Base-by-base conservation (phyloP, 2,329 filamentous ascomycete species). In the Ambrosiella xylebori region DNA sequence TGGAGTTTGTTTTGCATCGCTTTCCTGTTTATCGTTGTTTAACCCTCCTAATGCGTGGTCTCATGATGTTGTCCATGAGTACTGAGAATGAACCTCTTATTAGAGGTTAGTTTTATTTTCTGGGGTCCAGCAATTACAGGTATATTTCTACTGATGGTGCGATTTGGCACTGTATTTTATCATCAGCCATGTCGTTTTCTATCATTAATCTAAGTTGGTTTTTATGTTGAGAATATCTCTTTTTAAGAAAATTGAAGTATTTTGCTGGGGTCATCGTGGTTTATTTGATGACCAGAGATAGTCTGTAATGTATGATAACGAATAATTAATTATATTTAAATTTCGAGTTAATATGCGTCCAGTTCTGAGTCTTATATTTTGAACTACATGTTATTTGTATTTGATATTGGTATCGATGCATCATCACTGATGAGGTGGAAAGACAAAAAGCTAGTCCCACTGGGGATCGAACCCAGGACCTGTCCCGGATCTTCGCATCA, bases 401-500 rank as follows among this genome's bases (percentile, higher is more conserved):
- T 41, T 41, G 39, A n/a, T 41, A 27, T 27, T 27, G 4, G 27
- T 4, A 27, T 27, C 27, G 27, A 27, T 27, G 27, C 27, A 27
- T 27, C 27, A 27, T 27, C 27, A 3, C 27, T 3, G 2, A 5
- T 2, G 1, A 27, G 27, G 27, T 3, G 27, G 4, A 9, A 27
- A 27, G 37, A 17, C 15, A 57, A 60, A 57, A 57, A 45, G 8
- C 19, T 60, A 60, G 58, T 57, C 58, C 58, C 58, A 60, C 58
- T 60, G 58, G 58, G 58, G 54, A 60, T 60, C 58, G 58, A 60
- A 60, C 58, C 58, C 58, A 60, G 58, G 58, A 60, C 58, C 58
- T 60, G 39, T 60, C 58, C 58, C 58, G 58, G 40, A 51, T 45
- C 15, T 40, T 19, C 17, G 53, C 57, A 54, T 17, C 8, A 5